Conservation (phyloP, 2,329 filamentous ascomycete genomes). For the Colletotrichum theobromicola region DNA sequence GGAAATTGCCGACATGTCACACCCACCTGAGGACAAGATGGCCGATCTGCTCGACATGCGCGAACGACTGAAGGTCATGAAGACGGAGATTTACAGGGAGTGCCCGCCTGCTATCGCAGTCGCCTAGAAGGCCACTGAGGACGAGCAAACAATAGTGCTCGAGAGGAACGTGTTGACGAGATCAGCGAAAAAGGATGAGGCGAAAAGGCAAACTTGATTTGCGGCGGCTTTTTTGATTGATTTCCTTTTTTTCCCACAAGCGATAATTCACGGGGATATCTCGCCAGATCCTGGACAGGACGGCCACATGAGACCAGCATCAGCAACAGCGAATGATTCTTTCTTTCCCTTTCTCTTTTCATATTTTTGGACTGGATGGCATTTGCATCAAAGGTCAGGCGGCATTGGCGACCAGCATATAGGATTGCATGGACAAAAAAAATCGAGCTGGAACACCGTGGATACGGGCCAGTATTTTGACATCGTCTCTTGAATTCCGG, state of each 20-base stretch:
- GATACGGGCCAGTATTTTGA: constrained; percentile 1
- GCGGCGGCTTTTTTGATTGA: not conserved
- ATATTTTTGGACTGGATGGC: not conserved
- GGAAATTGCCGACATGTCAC: constrained; percentile 55
- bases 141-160: not conserved
- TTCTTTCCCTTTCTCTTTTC: not conserved
- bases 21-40: constrained; percentile 58
- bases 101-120: constrained; percentile 33
- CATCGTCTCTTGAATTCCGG: not conserved
- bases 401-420: constrained; percentile 14
- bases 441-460: not conserved
- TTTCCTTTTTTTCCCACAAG: constrained; percentile 11
- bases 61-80: constrained; percentile 58
- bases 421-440: constrained; percentile 17
- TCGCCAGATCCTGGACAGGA: constrained; percentile 16
- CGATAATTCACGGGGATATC: constrained; percentile 15
- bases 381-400: constrained; percentile 14
- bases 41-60: constrained; percentile 59
- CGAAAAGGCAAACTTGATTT: not conserved
- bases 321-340: constrained; percentile 21
- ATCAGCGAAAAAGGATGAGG: not conserved
- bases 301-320: constrained; percentile 17
- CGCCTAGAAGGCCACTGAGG: constrained; percentile 6
- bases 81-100: constrained; percentile 61
- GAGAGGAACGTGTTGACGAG: not conserved